Evolutionary conservation across 1,284 basidiomycete species (phyloP), one percentile per base, ranked within the genome.

Genomic region (Wolfiporia cocos): DNA sequence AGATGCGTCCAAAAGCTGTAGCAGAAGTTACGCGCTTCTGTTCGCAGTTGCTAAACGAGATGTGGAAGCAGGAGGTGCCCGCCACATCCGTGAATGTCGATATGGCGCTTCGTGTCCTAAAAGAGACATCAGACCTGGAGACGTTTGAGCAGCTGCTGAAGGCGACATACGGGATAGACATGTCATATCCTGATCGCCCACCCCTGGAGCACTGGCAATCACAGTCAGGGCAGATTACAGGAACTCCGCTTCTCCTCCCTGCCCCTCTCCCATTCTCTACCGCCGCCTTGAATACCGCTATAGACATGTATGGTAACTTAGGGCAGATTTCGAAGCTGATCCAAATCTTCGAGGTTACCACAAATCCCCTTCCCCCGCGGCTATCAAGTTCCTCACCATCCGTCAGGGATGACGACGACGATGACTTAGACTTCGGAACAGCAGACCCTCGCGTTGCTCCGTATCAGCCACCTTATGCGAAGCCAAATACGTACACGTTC

Each of bases 341-440:
- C 2, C 74, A 79, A 51, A 69, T 78, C 0, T 90, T 88, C 53
- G 86, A 89, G 52, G 79, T 85, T 18, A 71, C 88, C 47, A 85
- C 85, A 0, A 71, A 75, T 34, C 83, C 84, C 11, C 69, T 88
- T 19, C 79, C 76, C 3, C 52, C 55, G 64, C 29, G 39, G 3
- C 34, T 37, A 53, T 63, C 53, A 64, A 34, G 24, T 15, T 21
- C 26, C 4, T 39, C 70, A 49, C 67, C 73, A 41, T 63, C 70
- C 39, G 80, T 80, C 49, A 77, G 82, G 39, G 75, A 78, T 14
- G 81, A 84, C 31, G 81, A 82, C 34, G 84, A 87, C 32, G 84
- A 85, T 47, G 67, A 73, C 33, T 68, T 73, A 42, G 67, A 73
- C 33, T 68, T 73, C 43, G 63, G 70, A 7, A 56, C 66, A 2